A percentile compares a stretch with the other conserved stretches of the same genome.
phyloP scores from a whole-genome alignment of 2,329 filamentous ascomycete genomes.

The Podosphaera xanthii region DNA sequence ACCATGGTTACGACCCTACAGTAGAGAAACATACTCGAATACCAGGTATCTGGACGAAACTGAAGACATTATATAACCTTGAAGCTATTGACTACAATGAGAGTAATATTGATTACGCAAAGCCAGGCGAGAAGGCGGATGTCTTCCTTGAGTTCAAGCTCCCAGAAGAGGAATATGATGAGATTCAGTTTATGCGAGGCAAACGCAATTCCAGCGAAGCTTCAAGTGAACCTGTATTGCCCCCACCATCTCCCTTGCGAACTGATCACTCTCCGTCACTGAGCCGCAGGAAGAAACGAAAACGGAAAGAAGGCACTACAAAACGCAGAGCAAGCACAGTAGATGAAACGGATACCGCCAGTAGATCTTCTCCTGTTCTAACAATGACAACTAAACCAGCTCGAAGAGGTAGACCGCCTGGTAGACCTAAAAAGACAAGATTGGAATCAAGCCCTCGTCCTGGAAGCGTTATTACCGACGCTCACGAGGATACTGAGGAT shows the following conservation, averaged over 20 bases:
- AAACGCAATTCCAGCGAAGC: slow-evolving; percentile 10
- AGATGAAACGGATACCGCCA: slow-evolving; percentile 27
- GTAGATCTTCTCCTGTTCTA: slow-evolving; percentile 21
- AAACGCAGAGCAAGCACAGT: slow-evolving; percentile 23
- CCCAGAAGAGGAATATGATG: slow-evolving; percentile 22
- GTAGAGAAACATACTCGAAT: slow-evolving; percentile 61
- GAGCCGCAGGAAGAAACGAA: slow-evolving; percentile 9
- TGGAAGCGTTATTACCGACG: slow-evolving; percentile 16
- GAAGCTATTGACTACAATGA: slow-evolving; percentile 70
- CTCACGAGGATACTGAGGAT: slow-evolving; percentile 16
- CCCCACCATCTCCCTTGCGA: slow-evolving; percentile 16
- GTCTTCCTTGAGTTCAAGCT: slow-evolving; percentile 35
- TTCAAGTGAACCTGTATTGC: slow-evolving; percentile 17
- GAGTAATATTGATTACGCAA: slow-evolving; percentile 24
- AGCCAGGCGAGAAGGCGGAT: slow-evolving; percentile 28
- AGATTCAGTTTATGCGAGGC: slow-evolving; percentile 12
- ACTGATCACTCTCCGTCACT: slow-evolving; percentile 8
- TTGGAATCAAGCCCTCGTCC: slow-evolving; percentile 16
- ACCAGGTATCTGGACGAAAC: slow-evolving; percentile 76
- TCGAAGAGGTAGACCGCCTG: slow-evolving; percentile 15
- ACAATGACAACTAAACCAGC: slow-evolving; percentile 20
- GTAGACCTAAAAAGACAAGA: slow-evolving; percentile 17
- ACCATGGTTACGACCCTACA: slow-evolving; percentile 55
- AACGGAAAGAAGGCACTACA: slow-evolving; percentile 16
- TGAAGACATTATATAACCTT: slow-evolving; percentile 65